Evolutionary conservation across 495 filamentous ascomycete genomes (phyloP), one percentile per base, ranked within the genome.

Genomic region (Lasiosphaeriaceae sp.): DNA sequence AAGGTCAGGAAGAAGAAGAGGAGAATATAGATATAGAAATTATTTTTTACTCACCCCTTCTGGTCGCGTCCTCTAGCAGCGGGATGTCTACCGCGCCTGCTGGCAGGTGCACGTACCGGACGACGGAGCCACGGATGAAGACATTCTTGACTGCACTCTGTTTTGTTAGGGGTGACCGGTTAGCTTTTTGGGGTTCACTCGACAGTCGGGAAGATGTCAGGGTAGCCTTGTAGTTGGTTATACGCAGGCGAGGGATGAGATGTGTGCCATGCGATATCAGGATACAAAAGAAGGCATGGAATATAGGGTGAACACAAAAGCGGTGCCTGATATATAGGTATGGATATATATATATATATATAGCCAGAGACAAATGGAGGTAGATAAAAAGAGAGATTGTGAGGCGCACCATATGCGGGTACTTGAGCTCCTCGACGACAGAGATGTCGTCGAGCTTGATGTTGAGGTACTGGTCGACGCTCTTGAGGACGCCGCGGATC

Each of bases 401-500:
- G n/a, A 51, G 26, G 72, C 84, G 53, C 64, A 91, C 89, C 67
- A 98, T 72, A 71, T 97, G 94, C 21, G 94, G 95, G 66, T 95
- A 97, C 69, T 90, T 90, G 64, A 89, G 72, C 71, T 97, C 89
- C 50, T 98, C 94, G 29, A 95, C 76, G 16, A 96, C 92, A 60
- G 85, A 80, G 60, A 97, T 92, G 68, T 97, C 89, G 68, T 98
- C 93, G 37, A 97, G 83, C 77, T 97, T 97, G 78, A 98, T 97
- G 77, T 98, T 98, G 60, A 98, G 85, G 74, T 92, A 98, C 72
- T 97, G 95, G 72, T 98, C 94, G 60, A 98, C 94, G 60, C 87
- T 92, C 78, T 97, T 97, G 59, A 98, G 83, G 20, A 85, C 92
- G 57, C 94, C 94, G 57, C 88, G 87, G 71, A 98, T 96, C 64